Conservation (phyloP, 495 filamentous ascomycete genomes). For the Symbiotaphrina buchneri region DNA sequence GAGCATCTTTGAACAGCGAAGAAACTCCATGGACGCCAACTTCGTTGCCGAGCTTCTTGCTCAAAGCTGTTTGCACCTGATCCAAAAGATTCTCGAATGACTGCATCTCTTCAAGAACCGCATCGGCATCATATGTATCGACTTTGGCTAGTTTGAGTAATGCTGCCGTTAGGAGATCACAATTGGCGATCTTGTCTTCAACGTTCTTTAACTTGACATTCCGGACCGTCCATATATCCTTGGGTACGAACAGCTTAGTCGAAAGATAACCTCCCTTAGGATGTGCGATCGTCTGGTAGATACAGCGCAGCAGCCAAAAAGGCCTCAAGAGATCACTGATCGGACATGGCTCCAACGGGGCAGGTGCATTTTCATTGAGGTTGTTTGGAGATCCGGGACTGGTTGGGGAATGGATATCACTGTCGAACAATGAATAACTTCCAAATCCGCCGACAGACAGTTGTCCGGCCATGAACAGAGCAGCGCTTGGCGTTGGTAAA, state of each 20-base stretch:
- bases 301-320: conserved; percentile 86
- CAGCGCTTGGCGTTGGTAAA: conserved; percentile 37
- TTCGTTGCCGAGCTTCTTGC: conserved; percentile 73
- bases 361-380: conserved; percentile 31
- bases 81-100: conserved; percentile 72
- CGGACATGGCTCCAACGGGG: conserved; percentile 78
- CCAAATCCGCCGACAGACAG: conserved; percentile 8
- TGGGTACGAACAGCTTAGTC: conserved; percentile 71
- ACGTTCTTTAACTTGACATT: conserved; percentile 76
- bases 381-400: conserved; percentile 43
- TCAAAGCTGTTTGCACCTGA: conserved; percentile 49
- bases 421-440: conserved; percentile 68
- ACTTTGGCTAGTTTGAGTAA: conserved; percentile 63
- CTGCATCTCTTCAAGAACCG: conserved; percentile 89
- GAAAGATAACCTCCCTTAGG: conserved; percentile 83
- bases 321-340: conserved; percentile 67
- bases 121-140: conserved; percentile 73
- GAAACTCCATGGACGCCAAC: conserved; percentile 57
- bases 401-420: conserved; percentile 53
- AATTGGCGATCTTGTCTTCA: conserved; percentile 89
- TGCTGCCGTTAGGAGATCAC: conserved; percentile 79
- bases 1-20: conserved; percentile 42
- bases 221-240: conserved; percentile 84
- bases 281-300: conserved; percentile 84
- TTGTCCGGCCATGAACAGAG: not conserved